Conservation (phyloP, 2,329 filamentous ascomycete genomes). For the Albophoma yamanashiensis region DNA sequence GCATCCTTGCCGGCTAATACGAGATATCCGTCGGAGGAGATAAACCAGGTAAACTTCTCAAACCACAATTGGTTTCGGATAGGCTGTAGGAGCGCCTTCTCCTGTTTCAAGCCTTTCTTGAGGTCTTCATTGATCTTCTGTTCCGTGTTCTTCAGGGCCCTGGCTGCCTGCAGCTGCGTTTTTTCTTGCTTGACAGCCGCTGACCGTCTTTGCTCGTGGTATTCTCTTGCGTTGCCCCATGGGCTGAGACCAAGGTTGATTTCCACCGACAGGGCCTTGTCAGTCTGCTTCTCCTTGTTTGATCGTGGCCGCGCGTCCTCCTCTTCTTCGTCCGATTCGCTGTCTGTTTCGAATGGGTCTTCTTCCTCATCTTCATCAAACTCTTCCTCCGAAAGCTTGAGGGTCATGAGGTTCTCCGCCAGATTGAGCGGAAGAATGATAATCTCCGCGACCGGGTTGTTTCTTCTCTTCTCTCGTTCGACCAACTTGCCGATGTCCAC, state of each 20-base stretch:
- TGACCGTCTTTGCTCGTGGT: constrained; percentile 79
- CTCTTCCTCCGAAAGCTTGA: constrained; percentile 64
- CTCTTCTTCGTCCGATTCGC: constrained; percentile 29
- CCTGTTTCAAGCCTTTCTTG: constrained; percentile 80
- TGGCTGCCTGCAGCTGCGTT: constrained; percentile 69
- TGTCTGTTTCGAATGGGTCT: constrained; percentile 54
- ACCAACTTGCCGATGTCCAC: constrained; percentile 80
- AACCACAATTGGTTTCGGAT: constrained; percentile 87
- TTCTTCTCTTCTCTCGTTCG: constrained; percentile 69
- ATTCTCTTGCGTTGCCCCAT: constrained; percentile 83
- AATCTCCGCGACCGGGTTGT: constrained; percentile 76
- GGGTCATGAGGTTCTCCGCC: constrained; percentile 77
- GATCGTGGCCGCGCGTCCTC: constrained; percentile 11
- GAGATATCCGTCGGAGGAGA: constrained; percentile 90
- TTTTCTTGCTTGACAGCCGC: constrained; percentile 83
- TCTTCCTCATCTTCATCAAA: constrained; percentile 51
- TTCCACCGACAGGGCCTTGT: constrained; percentile 60
- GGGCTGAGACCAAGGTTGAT: constrained; percentile 74
- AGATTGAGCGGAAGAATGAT: constrained; percentile 84
- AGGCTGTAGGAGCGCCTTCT: constrained; percentile 77
- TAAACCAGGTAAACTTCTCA: constrained; percentile 92
- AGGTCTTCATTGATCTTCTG: constrained; percentile 79
- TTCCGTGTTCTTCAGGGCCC: constrained; percentile 81
- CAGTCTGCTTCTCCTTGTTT: constrained; percentile 28
- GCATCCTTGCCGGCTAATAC: constrained; percentile 82